phyloP scores from a whole-genome alignment of 495 filamentous ascomycete species.

The Penicillium fimorum region DNA sequence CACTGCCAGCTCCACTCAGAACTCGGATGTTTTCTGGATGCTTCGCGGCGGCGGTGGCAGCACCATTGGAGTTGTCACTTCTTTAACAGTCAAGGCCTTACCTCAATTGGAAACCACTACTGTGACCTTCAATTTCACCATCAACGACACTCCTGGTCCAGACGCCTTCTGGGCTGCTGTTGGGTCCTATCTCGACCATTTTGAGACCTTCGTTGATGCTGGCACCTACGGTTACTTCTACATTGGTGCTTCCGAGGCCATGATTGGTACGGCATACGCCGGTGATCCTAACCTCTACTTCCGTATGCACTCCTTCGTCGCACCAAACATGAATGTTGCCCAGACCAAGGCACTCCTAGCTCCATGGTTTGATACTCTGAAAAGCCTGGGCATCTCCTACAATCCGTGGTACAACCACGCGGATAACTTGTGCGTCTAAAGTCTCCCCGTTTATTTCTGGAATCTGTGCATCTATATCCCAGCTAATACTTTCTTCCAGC shows the following conservation, averaged over 20 bases:
- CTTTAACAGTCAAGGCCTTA: slow-evolving; percentile 14
- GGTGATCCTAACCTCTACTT: slow-evolving; percentile 16
- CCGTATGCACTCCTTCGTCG: slow-evolving; percentile 16
- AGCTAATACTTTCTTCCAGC: slow-evolving; percentile 1
- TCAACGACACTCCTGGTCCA: slow-evolving; percentile 12
- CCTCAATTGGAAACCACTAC: slow-evolving; percentile 12
- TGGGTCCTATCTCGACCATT: slow-evolving; percentile 13
- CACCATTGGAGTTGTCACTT: slow-evolving; percentile 41
- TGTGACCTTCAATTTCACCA: slow-evolving; percentile 18
- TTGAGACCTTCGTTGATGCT: slow-evolving; percentile 16
- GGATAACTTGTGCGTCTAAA: slow-evolving; percentile 13
- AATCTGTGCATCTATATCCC: neutral
- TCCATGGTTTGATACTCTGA: slow-evolving; percentile 14
- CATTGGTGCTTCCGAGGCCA: slow-evolving; percentile 6
- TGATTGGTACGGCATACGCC: slow-evolving; percentile 12
- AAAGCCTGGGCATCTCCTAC: slow-evolving; percentile 10
- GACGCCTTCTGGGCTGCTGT: slow-evolving; percentile 17
- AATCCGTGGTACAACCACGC: slow-evolving; percentile 16
- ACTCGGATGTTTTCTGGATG: slow-evolving; percentile 54
- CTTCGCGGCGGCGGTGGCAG: slow-evolving; percentile 39
- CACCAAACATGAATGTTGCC: slow-evolving; percentile 12
- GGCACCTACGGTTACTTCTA: slow-evolving; percentile 18
- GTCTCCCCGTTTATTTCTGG: neutral
- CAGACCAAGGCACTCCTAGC: slow-evolving; percentile 11
- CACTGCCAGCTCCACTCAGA: slow-evolving; percentile 46